phyloP scores from a whole-genome alignment of 73 alveolate genomes.

The Tetrahymena elliotti region DNA sequence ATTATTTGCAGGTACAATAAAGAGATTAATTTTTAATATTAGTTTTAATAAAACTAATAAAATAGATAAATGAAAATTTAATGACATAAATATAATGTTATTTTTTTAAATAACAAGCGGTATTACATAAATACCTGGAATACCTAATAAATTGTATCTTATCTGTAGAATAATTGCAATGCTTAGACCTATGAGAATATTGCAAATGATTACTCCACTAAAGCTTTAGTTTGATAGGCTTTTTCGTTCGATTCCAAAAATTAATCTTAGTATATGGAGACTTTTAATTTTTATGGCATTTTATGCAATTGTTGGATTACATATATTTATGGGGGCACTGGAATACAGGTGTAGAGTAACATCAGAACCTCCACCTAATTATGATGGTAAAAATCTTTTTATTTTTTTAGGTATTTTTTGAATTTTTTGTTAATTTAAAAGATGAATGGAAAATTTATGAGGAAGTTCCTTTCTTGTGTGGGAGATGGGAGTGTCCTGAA shows the following conservation, averaged over 20 bases:
- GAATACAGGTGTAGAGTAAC: conserved; percentile 32
- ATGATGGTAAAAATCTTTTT: background rate
- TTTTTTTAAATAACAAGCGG: background rate
- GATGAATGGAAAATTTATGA: conserved; percentile 11
- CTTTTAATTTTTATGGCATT: conserved; percentile 10
- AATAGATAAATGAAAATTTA: background rate
- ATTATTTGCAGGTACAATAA: background rate
- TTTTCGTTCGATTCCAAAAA: conserved; percentile 4
- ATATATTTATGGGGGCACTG: conserved; percentile 13
- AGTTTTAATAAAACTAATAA: too few species aligned
- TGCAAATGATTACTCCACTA: conserved; percentile 7
- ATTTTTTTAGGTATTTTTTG: background rate
- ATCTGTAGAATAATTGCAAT: conserved; percentile 14
- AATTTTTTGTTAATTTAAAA: background rate
- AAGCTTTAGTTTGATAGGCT: background rate
- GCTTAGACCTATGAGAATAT: conserved; percentile 9
- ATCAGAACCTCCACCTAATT: background rate
- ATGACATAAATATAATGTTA: background rate
- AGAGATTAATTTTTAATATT: too few species aligned
- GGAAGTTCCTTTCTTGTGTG: background rate
- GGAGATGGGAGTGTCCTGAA: conserved; percentile 31
- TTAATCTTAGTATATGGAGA: background rate
- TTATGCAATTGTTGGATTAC: conserved; percentile 15
- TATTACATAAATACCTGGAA: background rate
- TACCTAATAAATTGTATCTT: background rate